Conservation (phyloP, 2,329 filamentous ascomycete genomes). For the Ophiostoma triangulosporum region DNA sequence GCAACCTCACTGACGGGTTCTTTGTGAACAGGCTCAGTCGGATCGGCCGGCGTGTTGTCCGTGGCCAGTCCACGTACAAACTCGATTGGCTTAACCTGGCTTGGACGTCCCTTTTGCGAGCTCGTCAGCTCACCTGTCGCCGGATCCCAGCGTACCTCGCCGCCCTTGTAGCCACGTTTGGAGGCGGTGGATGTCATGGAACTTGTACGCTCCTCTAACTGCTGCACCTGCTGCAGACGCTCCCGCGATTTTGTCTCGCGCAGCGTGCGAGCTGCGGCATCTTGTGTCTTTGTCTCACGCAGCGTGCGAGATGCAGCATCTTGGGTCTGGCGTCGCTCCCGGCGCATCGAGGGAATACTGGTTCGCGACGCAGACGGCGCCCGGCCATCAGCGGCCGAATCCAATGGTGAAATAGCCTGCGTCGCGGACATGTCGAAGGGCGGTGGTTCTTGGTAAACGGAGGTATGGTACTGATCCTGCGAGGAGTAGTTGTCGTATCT, state of each 20-base stretch:
- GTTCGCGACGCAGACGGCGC: constrained; percentile 11
- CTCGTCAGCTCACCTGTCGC: constrained; percentile 52
- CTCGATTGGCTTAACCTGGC: constrained; percentile 42
- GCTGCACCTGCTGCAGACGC: constrained; percentile 16
- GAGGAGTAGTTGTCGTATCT: neutral
- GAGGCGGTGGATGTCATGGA: constrained; percentile 7
- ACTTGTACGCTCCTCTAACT: constrained; percentile 15
- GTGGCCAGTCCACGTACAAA: constrained; percentile 27
- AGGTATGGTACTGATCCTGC: constrained; percentile 13
- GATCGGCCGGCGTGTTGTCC: constrained; percentile 4
- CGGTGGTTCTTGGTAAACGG: constrained; percentile 30
- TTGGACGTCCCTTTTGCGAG: constrained; percentile 39
- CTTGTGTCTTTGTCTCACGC: constrained; percentile 30
- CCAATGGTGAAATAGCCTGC: constrained; percentile 1
- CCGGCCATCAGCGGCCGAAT: neutral
- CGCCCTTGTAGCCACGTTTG: constrained; percentile 17
- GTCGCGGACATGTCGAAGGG: constrained; percentile 13
- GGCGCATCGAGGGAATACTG: constrained; percentile 39
- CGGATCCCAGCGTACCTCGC: constrained; percentile 47
- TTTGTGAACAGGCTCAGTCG: neutral
- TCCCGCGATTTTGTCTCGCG: constrained; percentile 28
- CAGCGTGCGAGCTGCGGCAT: constrained; percentile 23
- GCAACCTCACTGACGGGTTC: constrained; percentile 15
- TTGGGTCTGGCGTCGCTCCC: constrained; percentile 33
- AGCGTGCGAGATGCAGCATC: constrained; percentile 24